Percentiles rank a stretch among this genome's conserved stretches.
These are phyloP conservation scores for Gossypium herbaceum DNA, from an alignment of 345 rosid genomes.

Conservation along the genomic window DNA sequence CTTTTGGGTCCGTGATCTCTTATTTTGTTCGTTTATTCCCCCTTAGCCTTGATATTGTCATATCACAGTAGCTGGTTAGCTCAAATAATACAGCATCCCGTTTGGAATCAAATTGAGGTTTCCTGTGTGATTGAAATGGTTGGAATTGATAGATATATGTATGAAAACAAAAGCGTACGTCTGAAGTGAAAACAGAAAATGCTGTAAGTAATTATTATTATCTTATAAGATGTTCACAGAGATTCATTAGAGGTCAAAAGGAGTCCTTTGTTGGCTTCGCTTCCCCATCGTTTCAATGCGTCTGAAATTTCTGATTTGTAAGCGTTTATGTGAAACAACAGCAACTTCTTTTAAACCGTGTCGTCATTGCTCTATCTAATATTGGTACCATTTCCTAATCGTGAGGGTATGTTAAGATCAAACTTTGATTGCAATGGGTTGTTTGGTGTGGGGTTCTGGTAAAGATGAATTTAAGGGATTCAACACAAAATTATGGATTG, in stretches of 20 bases:
- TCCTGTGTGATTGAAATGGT: constrained; percentile 19
- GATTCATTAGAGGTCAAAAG: constrained; percentile 19
- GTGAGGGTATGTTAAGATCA: too few relatives aligned
- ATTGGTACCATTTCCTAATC: too few relatives aligned
- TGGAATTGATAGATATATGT: constrained; percentile 31
- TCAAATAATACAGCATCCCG: constrained; percentile 32
- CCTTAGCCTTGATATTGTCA: constrained; percentile 19
- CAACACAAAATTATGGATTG: too few relatives aligned
- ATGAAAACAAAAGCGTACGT: constrained; percentile 25
- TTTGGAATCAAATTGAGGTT: constrained; percentile 20
- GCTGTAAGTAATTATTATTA: constrained; percentile 49
- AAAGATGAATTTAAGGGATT: too few relatives aligned
- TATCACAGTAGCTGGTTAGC: constrained; percentile 33
- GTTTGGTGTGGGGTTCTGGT: too few relatives aligned
- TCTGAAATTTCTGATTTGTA: too few relatives aligned
- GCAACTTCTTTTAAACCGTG: too few relatives aligned
- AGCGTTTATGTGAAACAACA: too few relatives aligned
- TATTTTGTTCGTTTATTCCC: not conserved
- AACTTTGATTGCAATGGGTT: too few relatives aligned
- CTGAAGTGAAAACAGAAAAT: constrained; percentile 26
- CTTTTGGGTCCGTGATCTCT: not conserved
- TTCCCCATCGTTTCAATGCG: not conserved
- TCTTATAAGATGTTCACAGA: constrained; percentile 26
- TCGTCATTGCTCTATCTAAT: too few relatives aligned
- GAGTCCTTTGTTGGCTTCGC: not conserved